Percentiles rank a stretch among this genome's conserved stretches.
phyloP scores from a whole-genome alignment of 192 early-diverging fungal species.

The Linderina pennispora region DNA sequence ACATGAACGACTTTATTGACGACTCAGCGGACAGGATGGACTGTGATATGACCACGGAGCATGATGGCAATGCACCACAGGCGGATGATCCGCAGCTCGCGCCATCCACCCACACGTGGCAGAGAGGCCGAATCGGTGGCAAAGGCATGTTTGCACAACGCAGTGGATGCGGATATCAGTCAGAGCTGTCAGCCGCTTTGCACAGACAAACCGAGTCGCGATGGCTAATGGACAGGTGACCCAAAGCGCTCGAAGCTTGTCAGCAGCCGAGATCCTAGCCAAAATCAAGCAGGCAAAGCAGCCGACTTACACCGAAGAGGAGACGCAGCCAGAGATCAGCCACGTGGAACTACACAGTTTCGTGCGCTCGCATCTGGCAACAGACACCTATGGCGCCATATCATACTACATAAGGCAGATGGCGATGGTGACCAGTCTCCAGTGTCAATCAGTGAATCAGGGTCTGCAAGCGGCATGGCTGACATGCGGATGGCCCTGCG shows the following conservation, averaged over 20 bases:
- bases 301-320: not conserved
- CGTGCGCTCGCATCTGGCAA: not conserved
- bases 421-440: not conserved
- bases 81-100: too few species aligned
- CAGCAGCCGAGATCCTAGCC: too few species aligned
- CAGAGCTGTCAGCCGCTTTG: not conserved
- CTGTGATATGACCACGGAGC: too few species aligned
- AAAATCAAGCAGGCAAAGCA: too few species aligned
- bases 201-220: not conserved
- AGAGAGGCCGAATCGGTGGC: not conserved
- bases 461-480: too few species aligned
- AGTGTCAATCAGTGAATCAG: not conserved
- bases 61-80: too few species aligned
- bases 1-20: slow-evolving; percentile 44
- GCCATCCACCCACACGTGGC: too few species aligned
- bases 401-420: not conserved
- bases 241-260: too few species aligned
- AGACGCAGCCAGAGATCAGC: slow-evolving; percentile 1
- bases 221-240: too few species aligned
- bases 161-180: not conserved
- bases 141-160: not conserved
- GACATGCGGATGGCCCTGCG: slow-evolving; percentile 11
- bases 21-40: not conserved
- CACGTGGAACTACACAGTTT: not conserved
- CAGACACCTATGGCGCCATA: not conserved